A percentile compares a stretch with the other conserved stretches of the same genome.
These are phyloP conservation scores for Mycena olivaceomarginata DNA, from an alignment of 768 basidiomycete genomes.

Conservation along the genomic window DNA sequence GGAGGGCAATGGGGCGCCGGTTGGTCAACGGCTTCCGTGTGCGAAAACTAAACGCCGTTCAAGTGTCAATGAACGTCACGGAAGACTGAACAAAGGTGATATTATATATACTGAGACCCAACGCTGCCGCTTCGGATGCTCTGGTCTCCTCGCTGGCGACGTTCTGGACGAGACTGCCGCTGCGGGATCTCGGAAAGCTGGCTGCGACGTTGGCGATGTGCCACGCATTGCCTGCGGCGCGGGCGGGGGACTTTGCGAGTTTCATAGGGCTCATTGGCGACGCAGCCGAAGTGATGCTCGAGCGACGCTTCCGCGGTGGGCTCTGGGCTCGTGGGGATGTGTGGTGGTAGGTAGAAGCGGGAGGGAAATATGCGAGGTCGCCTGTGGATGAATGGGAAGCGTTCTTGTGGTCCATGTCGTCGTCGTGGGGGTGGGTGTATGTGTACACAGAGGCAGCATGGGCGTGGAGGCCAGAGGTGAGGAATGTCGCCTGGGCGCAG, in stretches of 20 bases:
- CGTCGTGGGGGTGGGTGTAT: slow-evolving; percentile 28
- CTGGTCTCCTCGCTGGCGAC: slow-evolving; percentile 55
- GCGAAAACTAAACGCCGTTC: slow-evolving; percentile 22
- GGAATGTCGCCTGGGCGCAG: too few relatives aligned
- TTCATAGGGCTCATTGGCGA: slow-evolving; percentile 58
- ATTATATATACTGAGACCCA: slow-evolving; percentile 43
- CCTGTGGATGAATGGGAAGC: slow-evolving; percentile 26
- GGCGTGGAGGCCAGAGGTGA: slow-evolving; percentile 25
- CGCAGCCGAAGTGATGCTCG: slow-evolving; percentile 63
- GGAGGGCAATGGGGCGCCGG: slow-evolving; percentile 36
- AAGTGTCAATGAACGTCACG: not conserved
- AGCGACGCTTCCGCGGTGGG: slow-evolving; percentile 65
- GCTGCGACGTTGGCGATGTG: slow-evolving; percentile 57
- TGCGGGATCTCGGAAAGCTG: slow-evolving; percentile 59
- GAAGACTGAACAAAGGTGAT: not conserved
- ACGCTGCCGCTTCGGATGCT: slow-evolving; percentile 63
- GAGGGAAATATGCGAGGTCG: slow-evolving; percentile 33
- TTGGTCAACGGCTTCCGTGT: slow-evolving; percentile 36
- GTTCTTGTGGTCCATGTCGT: slow-evolving; percentile 32
- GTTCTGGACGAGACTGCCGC: slow-evolving; percentile 50
- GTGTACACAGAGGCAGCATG: slow-evolving; percentile 26
- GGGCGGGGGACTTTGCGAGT: slow-evolving; percentile 63
- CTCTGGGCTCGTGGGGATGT: slow-evolving; percentile 1
- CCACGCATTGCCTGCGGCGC: slow-evolving; percentile 60
- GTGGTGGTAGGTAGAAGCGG: not conserved